phyloP scores from a whole-genome alignment of 2,329 filamentous ascomycete species.

The Thielaviopsis euricoi region DNA sequence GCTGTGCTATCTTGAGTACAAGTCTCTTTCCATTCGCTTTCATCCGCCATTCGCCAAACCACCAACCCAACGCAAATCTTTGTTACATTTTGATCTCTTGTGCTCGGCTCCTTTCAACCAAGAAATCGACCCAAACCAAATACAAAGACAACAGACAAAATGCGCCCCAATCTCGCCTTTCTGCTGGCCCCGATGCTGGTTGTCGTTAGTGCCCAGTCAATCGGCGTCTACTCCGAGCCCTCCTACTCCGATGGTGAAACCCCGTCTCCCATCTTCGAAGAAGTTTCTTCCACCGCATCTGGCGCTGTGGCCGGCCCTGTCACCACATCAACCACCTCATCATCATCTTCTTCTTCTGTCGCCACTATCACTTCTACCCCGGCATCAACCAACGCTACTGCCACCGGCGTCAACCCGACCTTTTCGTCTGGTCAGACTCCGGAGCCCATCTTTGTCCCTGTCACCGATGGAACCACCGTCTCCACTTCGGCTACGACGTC shows the following conservation, averaged over 20 bases:
- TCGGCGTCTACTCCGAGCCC: conserved; percentile 4
- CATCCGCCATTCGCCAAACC: no score
- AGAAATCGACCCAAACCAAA: no score
- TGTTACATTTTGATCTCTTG: background rate
- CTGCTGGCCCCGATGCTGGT: conserved; percentile 3
- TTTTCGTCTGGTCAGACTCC: conserved; percentile 5
- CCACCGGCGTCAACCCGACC: conserved; percentile 2
- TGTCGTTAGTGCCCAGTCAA: background rate
- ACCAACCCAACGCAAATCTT: background rate
- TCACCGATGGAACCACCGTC: background rate
- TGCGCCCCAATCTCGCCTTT: conserved; percentile 5
- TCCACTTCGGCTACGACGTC: background rate
- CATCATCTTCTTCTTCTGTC: background rate
- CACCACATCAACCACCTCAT: background rate
- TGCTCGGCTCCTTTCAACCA: background rate
- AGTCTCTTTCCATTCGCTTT: background rate
- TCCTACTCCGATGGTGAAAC: conserved; percentile 4
- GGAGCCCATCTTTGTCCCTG: background rate
- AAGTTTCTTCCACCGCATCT: background rate
- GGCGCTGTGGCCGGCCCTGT: background rate
- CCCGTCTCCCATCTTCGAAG: conserved; percentile 10
- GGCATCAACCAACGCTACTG: background rate
- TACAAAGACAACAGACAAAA: background rate
- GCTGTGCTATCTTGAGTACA: background rate
- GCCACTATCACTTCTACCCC: background rate